These are phyloP conservation scores for Debaryomycetaceae sp. DNA, from an alignment of 1,139 yeast species.

Conservation along the genomic window DNA sequence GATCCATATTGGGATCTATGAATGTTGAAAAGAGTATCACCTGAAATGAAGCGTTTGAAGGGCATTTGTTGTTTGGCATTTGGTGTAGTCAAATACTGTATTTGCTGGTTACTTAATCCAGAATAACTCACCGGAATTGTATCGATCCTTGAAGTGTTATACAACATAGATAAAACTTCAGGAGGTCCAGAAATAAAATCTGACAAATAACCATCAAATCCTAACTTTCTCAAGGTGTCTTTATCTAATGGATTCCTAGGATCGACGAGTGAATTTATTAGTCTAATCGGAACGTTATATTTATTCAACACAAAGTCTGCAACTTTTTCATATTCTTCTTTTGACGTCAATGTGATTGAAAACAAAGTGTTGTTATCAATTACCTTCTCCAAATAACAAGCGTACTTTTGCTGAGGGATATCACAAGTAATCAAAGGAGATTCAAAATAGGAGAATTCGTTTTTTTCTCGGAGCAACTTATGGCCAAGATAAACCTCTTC, in stretches of 20 bases:
- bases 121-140: conserved; percentile 59
- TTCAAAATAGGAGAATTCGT: conserved; percentile 51
- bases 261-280: conserved; percentile 13
- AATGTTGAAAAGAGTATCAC: conserved; percentile 50
- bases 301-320: conserved; percentile 24
- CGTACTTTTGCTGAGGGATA: conserved; percentile 47
- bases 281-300: conserved; percentile 38
- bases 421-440: conserved; percentile 75
- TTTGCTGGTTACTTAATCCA: conserved; percentile 38
- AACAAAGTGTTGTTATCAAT: conserved; percentile 52
- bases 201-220: conserved; percentile 76
- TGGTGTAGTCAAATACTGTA: conserved; percentile 35
- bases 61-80: conserved; percentile 36
- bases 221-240: conserved; percentile 41
- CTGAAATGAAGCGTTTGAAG: conserved; percentile 59
- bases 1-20: conserved; percentile 58
- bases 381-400: conserved; percentile 55
- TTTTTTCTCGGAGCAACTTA: conserved; percentile 23
- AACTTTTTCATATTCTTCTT: conserved; percentile 28
- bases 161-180: conserved; percentile 72
- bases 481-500: conserved; percentile 33
- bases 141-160: conserved; percentile 56
- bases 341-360: conserved; percentile 42
- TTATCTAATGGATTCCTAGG: conserved; percentile 14
- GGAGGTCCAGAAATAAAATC: conserved; percentile 75